phyloP scores from a whole-genome alignment of 2,329 filamentous ascomycete species.

The Leptographium procerum region DNA sequence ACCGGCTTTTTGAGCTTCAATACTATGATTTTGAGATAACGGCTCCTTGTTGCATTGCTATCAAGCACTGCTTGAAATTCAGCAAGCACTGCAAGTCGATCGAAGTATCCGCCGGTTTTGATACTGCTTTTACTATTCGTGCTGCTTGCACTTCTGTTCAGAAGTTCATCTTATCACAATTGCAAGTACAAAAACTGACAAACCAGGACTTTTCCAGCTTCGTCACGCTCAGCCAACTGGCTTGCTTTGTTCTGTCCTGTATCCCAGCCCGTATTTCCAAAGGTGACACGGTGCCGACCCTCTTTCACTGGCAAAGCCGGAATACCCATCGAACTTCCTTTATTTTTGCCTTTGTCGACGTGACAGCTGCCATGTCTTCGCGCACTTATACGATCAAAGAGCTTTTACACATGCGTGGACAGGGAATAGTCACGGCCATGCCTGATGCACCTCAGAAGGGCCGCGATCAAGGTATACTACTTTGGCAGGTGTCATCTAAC shows the following conservation, averaged over 20 bases:
- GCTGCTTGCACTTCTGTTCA: background rate
- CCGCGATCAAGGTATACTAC: conserved; percentile 5
- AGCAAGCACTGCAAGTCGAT: conserved; percentile 6
- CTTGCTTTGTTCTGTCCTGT: conserved; percentile 10
- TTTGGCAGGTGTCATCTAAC: background rate
- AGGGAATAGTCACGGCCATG: background rate
- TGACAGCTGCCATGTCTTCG: conserved; percentile 7
- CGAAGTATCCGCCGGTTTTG: background rate
- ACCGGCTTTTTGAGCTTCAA: conserved; percentile 9
- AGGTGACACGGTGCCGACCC: background rate
- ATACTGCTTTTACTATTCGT: background rate
- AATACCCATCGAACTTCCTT: conserved; percentile 7
- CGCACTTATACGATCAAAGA: conserved; percentile 10
- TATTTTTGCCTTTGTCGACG: conserved; percentile 11
- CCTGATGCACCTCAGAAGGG: conserved; percentile 6
- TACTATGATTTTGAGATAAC: conserved; percentile 8
- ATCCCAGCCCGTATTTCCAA: conserved; percentile 1
- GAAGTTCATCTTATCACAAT: conserved; percentile 11
- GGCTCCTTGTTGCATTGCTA: conserved; percentile 6
- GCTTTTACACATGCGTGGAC: conserved; percentile 11
- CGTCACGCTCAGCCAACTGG: conserved; percentile 8
- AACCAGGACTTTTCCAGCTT: background rate
- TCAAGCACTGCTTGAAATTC: conserved; percentile 7
- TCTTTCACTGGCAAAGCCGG: conserved; percentile 11
- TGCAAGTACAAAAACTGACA: conserved; percentile 13